Percentiles rank a stretch among this genome's conserved stretches.
These are phyloP conservation scores for Cercospora nicotianae DNA, from an alignment of 2,329 filamentous ascomycete genomes.

Conservation along the genomic window DNA sequence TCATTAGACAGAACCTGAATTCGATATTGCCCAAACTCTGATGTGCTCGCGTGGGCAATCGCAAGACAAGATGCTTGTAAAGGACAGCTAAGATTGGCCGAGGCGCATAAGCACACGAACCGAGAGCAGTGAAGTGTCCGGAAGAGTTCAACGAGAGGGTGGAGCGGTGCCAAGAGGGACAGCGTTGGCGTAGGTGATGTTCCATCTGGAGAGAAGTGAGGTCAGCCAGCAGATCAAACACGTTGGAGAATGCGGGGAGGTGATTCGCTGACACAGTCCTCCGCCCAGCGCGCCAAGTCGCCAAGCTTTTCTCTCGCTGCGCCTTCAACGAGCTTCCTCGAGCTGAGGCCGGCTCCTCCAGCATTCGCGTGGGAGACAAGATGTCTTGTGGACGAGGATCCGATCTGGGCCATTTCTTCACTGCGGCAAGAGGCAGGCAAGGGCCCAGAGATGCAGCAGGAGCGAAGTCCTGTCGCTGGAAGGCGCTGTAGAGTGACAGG, in stretches of 20 bases:
- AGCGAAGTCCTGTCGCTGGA: not conserved
- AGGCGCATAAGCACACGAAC: slow-evolving; percentile 9
- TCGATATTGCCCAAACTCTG: slow-evolving; percentile 2
- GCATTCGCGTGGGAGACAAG: slow-evolving; percentile 7
- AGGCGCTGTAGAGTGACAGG: not conserved
- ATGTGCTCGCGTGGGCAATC: slow-evolving; percentile 1
- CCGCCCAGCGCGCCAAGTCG: not conserved
- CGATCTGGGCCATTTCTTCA: not conserved
- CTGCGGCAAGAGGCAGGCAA: slow-evolving; percentile 1
- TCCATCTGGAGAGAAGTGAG: not conserved
- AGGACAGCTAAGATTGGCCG: slow-evolving; percentile 10
- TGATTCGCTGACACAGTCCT: not conserved
- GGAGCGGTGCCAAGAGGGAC: slow-evolving; percentile 5
- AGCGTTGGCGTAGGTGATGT: not conserved
- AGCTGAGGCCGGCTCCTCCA: not conserved
- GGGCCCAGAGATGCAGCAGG: not conserved
- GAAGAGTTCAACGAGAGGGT: not conserved
- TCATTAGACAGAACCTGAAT: not conserved
- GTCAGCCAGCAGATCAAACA: slow-evolving; percentile 3
- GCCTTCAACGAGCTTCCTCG: not conserved
- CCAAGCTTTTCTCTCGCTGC: not conserved
- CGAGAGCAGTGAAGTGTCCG: slow-evolving; percentile 8
- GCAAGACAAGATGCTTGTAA: not conserved
- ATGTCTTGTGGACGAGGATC: not conserved
- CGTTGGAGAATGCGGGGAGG: not conserved